These are phyloP conservation scores for Chrysoporthe austroafricana DNA, from an alignment of 2,329 filamentous ascomycete genomes.

Conservation along the genomic window DNA sequence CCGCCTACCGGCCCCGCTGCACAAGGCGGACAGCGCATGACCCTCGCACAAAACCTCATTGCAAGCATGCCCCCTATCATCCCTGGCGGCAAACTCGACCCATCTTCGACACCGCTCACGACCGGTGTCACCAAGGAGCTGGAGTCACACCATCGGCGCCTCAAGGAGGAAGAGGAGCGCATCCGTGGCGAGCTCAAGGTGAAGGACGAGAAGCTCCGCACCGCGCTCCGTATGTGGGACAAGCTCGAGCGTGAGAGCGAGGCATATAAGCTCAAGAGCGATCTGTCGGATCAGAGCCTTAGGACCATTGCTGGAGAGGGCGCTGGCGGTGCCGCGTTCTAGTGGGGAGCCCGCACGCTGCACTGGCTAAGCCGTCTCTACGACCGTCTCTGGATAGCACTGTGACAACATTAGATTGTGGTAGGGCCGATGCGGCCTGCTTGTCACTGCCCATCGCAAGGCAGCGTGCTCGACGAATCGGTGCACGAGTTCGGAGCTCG, in stretches of 20 bases:
- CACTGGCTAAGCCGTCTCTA: neutral
- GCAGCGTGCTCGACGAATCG: neutral
- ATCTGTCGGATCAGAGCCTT: slow-evolving; percentile 60
- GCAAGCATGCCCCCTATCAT: slow-evolving; percentile 55
- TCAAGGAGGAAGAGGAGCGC: slow-evolving; percentile 62
- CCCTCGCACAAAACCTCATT: slow-evolving; percentile 57
- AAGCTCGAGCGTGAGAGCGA: slow-evolving; percentile 58
- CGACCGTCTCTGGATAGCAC: too few species aligned
- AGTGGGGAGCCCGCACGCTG: slow-evolving; percentile 14
- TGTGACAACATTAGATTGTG: neutral
- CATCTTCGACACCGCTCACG: slow-evolving; percentile 46
- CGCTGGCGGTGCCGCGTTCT: slow-evolving; percentile 60
- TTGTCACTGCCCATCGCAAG: too few species aligned
- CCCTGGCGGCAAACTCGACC: slow-evolving; percentile 59
- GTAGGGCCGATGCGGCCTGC: too few species aligned
- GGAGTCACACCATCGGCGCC: slow-evolving; percentile 56
- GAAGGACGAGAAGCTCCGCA: slow-evolving; percentile 59
- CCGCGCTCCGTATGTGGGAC: slow-evolving; percentile 58
- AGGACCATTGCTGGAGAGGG: slow-evolving; percentile 61
- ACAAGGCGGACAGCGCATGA: slow-evolving; percentile 45
- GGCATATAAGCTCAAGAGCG: slow-evolving; percentile 58
- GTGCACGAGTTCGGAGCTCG: too few species aligned
- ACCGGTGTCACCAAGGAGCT: slow-evolving; percentile 57
- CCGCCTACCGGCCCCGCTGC: slow-evolving; percentile 59
- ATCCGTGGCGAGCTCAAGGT: slow-evolving; percentile 55